phyloP scores from a whole-genome alignment of 2,329 filamentous ascomycete species.

The Clarireedia sp. region DNA sequence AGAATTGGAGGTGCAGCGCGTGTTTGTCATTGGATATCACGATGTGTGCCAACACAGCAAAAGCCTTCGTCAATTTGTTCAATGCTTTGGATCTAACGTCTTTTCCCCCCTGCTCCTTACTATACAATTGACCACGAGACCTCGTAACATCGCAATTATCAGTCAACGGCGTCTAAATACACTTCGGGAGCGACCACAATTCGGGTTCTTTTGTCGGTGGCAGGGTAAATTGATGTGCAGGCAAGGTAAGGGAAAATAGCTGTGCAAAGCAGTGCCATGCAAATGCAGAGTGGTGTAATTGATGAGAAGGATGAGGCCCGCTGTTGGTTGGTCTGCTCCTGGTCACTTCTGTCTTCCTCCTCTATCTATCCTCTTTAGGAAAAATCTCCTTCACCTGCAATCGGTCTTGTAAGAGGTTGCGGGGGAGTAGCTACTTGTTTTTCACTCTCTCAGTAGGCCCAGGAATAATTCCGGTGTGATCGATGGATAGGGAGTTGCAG shows the following conservation, averaged over 20 bases:
- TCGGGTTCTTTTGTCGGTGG: not conserved
- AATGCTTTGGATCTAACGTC: not conserved
- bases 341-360: not conserved
- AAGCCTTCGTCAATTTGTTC: not conserved
- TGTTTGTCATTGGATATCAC: slow-evolving; percentile 2
- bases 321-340: not conserved
- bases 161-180: slow-evolving; percentile 1
- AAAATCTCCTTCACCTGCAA: not conserved
- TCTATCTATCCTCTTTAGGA: not conserved
- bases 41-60: slow-evolving; percentile 7
- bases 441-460: too few species aligned
- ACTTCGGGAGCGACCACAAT: not conserved
- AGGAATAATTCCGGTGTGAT: too few species aligned
- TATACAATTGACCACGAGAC: slow-evolving; percentile 4
- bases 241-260: not conserved
- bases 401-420: not conserved
- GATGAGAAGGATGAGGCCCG: not conserved
- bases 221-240: not conserved
- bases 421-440: not conserved
- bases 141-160: not conserved
- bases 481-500: too few species aligned
- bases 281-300: not conserved
- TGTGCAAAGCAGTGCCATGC: not conserved
- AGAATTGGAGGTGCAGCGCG: not conserved
- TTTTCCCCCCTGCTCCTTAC: not conserved